These are phyloP conservation scores for Erysimum cheiri DNA, from an alignment of 441 rosid genomes.

Conservation along the genomic window DNA sequence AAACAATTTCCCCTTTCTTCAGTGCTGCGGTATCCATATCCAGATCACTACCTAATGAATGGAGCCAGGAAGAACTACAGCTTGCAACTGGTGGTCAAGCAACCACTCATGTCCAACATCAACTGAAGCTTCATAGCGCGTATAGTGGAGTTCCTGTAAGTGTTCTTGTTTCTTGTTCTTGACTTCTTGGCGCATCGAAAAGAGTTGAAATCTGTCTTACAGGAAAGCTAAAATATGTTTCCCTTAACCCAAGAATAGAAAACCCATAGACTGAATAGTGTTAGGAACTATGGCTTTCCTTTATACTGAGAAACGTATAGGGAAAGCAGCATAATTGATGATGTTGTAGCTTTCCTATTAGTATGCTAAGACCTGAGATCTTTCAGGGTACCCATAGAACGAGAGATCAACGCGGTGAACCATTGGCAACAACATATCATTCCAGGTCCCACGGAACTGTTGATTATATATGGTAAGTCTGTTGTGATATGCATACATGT, in stretches of 20 bases:
- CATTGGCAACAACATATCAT: conserved; percentile 89
- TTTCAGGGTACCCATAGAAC: conserved; percentile 66
- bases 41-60: conserved; percentile 47
- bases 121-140: conserved; percentile 79
- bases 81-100: conserved; percentile 73
- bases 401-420: conserved; percentile 76
- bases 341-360: conserved; percentile 5
- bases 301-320: background rate
- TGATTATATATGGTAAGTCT: conserved; percentile 82
- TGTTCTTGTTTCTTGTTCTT: conserved; percentile 29
- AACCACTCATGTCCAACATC: conserved; percentile 64
- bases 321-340: conserved; percentile 13
- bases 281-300: conserved; percentile 16
- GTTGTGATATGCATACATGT: conserved; percentile 8
- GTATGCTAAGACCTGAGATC: conserved; percentile 38
- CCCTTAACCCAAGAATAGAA: conserved; percentile 12
- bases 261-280: background rate
- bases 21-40: conserved; percentile 46
- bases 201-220: conserved; percentile 20
- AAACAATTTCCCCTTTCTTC: conserved; percentile 34
- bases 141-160: conserved; percentile 81
- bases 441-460: conserved; percentile 86
- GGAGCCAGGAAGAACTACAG: conserved; percentile 77
- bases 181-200: background rate
- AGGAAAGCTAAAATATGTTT: background rate